Evolutionary conservation across 495 filamentous ascomycete species (phyloP).

Genomic region (Neurospora pannonica): DNA sequence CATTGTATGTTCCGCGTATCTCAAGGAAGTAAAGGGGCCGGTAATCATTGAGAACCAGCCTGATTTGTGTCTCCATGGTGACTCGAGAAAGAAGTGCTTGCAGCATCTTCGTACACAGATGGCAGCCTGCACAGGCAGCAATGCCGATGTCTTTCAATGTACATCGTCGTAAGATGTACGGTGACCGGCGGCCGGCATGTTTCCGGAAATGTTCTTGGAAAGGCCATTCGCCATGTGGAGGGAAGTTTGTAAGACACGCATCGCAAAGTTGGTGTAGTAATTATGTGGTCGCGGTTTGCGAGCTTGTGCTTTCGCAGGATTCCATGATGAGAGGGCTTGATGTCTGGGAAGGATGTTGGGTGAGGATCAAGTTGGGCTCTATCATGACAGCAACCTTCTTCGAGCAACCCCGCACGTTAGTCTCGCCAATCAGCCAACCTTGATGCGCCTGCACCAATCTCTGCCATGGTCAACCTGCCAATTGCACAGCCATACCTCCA

Average conservation of each 20-base stretch:
- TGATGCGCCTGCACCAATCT: slow-evolving; percentile 57
- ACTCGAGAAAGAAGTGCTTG: too few species aligned
- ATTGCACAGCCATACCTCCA: slow-evolving; percentile 73
- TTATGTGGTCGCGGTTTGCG: neutral
- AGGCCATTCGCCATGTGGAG: neutral
- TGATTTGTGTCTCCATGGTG: too few species aligned
- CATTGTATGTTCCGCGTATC: too few species aligned
- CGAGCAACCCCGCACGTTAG: too few species aligned
- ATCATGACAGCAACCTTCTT: too few species aligned
- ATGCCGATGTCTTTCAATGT: neutral
- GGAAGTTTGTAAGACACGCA: neutral
- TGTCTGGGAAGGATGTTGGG: too few species aligned
- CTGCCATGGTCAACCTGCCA: slow-evolving; percentile 72
- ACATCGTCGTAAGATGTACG: neutral
- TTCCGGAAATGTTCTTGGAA: neutral
- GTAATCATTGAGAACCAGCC: too few species aligned
- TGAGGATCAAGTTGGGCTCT: too few species aligned
- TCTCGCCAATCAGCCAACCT: slow-evolving; percentile 16
- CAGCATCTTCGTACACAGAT: neutral
- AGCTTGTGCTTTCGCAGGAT: neutral
- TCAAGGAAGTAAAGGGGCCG: too few species aligned
- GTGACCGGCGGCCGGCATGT: too few species aligned
- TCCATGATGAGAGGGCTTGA: neutral
- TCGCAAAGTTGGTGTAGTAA: neutral
- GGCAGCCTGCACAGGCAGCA: neutral